Evolutionary conservation across 1,284 basidiomycete species (phyloP).

Genomic region (Sanghuangporus weigelae): DNA sequence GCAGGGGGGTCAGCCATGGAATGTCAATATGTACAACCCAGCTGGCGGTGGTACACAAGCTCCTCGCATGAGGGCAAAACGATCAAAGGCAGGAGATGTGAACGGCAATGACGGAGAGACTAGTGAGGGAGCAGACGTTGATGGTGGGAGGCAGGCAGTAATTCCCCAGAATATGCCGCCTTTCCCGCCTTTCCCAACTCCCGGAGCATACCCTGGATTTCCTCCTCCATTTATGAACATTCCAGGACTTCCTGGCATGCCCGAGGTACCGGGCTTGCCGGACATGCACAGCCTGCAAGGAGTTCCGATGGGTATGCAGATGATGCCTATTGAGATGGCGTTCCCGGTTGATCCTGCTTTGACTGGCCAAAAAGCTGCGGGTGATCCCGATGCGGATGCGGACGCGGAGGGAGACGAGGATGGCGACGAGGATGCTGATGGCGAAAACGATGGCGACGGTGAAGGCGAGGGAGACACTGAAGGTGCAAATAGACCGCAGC

Average conservation of each 20-base stretch:
- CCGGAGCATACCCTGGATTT: background rate
- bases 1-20: background rate
- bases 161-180: background rate
- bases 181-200: background rate
- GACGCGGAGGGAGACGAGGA: slow-evolving; percentile 1
- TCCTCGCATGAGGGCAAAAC: background rate
- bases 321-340: slow-evolving; percentile 7
- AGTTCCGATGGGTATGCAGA: slow-evolving; percentile 2
- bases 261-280: background rate
- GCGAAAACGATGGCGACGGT: background rate
- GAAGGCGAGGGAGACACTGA: background rate
- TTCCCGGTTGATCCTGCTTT: slow-evolving; percentile 13
- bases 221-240: slow-evolving; percentile 5
- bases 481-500: background rate
- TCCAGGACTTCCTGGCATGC: background rate
- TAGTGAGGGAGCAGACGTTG: background rate
- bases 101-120: background rate
- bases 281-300: background rate
- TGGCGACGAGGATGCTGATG: background rate
- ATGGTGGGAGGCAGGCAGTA: background rate
- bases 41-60: background rate
- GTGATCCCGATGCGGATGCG: background rate
- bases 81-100: background rate
- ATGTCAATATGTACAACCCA: background rate
- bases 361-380: background rate